Evolutionary conservation across 2,329 filamentous ascomycete genomes (phyloP).

Genomic region (Pseudogymnoascus sp.): DNA sequence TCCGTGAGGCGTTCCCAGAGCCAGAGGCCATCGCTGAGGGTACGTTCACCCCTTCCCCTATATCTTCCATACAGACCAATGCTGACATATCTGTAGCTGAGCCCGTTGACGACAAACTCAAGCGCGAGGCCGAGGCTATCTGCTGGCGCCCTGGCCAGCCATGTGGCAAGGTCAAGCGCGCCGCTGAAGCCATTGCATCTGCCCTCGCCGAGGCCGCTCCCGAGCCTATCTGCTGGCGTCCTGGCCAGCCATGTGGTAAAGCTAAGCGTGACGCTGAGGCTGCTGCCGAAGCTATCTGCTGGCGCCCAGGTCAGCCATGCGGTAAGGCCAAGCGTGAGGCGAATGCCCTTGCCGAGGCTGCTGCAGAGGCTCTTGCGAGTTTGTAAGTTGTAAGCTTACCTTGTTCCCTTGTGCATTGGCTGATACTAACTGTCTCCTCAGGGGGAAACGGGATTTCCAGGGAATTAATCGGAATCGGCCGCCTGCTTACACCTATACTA

Average conservation of each 20-base stretch:
- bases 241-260: constrained; percentile 17
- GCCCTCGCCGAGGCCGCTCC: constrained; percentile 18
- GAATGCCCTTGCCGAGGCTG: constrained; percentile 11
- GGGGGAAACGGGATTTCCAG: neutral
- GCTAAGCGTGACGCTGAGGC: constrained; percentile 8
- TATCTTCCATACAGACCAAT: neutral
- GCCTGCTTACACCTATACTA: too few species aligned
- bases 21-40: constrained; percentile 14
- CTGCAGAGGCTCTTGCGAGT: neutral
- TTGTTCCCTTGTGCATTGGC: neutral
- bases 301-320: constrained; percentile 19
- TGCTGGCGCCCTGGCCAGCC: constrained; percentile 24
- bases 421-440: neutral
- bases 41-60: constrained; percentile 3
- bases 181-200: constrained; percentile 25
- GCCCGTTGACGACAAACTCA: neutral
- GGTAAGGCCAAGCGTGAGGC: constrained; percentile 17
- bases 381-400: constrained; percentile 2
- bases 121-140: constrained; percentile 12
- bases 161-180: constrained; percentile 27
- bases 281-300: constrained; percentile 18
- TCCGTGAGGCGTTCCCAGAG: constrained; percentile 17
- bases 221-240: constrained; percentile 27
- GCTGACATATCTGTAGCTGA: constrained; percentile 9
- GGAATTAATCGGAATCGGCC: too few species aligned